phyloP scores from a whole-genome alignment of 257 asterid genomes.

The Rhazya stricta region DNA sequence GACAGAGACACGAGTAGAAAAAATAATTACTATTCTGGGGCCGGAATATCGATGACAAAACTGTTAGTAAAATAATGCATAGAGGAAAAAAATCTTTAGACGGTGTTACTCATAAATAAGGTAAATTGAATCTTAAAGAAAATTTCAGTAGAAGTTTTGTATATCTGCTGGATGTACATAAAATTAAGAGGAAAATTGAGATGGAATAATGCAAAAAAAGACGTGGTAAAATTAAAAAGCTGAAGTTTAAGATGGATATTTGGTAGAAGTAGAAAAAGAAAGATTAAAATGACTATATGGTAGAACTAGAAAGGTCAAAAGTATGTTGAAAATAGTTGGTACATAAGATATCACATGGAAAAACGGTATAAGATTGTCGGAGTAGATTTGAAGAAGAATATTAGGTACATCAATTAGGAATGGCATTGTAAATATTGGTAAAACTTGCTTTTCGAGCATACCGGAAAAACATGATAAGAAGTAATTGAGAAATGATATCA shows the following conservation, averaged over 20 bases:
- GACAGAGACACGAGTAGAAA: neutral
- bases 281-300: neutral
- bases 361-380: neutral
- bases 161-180: neutral
- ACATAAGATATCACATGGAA: neutral
- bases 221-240: neutral
- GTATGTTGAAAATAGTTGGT: neutral
- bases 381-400: neutral
- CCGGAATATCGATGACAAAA: neutral
- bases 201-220: neutral
- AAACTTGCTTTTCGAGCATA: neutral
- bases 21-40: neutral
- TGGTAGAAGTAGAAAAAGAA: neutral
- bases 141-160: neutral
- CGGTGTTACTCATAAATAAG: neutral
- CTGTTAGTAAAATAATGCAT: neutral
- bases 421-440: neutral
- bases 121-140: neutral
- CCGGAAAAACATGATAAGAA: neutral
- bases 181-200: neutral
- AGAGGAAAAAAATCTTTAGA: neutral
- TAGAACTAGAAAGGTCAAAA: conserved; percentile 1
- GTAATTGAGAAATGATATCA: neutral
- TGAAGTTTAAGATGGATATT: neutral
- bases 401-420: neutral